Evolutionary conservation across 2,329 filamentous ascomycete genomes (phyloP), one percentile per base, ranked within the genome.

Genomic region (Diaporthe destruens): DNA sequence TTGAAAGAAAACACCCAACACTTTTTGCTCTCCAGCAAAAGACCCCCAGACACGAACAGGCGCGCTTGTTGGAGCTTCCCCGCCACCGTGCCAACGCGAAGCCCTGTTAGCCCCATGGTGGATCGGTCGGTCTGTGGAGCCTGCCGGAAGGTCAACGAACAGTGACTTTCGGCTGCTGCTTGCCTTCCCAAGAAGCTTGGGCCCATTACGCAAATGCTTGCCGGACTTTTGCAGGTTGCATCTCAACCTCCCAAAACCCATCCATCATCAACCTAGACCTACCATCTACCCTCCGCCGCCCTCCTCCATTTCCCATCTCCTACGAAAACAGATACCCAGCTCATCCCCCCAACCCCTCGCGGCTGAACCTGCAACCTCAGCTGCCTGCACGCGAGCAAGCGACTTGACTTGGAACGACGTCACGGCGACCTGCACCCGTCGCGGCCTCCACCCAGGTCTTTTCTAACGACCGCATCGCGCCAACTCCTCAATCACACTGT

Each of bases 381-480:
- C 66, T 70, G 36, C 49, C 47, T 32, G 39, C 16, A 42, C 23
- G 4, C 36, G 32, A 20, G 51, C n/a, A 44, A 51, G 18, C 16
- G 29, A 47, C 36, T 29, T 53, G 44, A 25, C 59, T 63, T 42
- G 54, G 47, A 54, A 56, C 54, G 53, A 69, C 69, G 72, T 70
- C 70, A 70, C 71, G 72, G 42, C 72, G 61, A 72, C 72, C 72
- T 74, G 72, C 72, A 74, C 72, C 49, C 66, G 72, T 67, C 72
- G 71, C 71, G 70, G 47, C 71, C 49, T 68, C 68, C 51, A 54
- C 34, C 57, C 53, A 69, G 57, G 57, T 66, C 65, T 72, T 56
- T 49, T 59, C 63, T 54, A 42, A 70, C 65, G 55, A n/a, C 42
- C 51, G 57, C 66, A 66, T 39, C 57, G 72, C 70, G 61, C 51